phyloP scores from a whole-genome alignment of 2,329 filamentous ascomycete genomes.

The Penicillium sp. region DNA sequence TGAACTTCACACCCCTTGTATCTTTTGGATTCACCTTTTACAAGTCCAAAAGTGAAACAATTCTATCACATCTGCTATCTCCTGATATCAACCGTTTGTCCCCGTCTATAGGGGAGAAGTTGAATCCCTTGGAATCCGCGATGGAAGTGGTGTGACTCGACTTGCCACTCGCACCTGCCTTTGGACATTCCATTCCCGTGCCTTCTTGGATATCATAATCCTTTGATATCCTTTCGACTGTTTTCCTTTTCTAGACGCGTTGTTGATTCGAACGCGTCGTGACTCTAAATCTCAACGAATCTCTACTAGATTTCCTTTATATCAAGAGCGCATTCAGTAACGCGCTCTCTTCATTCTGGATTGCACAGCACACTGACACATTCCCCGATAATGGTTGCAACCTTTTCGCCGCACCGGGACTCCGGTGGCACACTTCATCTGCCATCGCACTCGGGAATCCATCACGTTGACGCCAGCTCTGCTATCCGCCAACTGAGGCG shows the following conservation, averaged over 20 bases:
- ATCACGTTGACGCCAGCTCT: conserved; percentile 77
- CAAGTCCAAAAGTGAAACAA: conserved; percentile 11
- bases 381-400: conserved; percentile 44
- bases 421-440: conserved; percentile 77
- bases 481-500: conserved; percentile 80
- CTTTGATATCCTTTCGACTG: not conserved
- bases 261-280: conserved; percentile 1
- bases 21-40: not conserved
- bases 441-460: conserved; percentile 78
- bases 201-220: not conserved
- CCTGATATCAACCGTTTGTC: too few species aligned
- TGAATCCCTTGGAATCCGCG: conserved; percentile 3
- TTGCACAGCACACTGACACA: conserved; percentile 19
- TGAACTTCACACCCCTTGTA: conserved; percentile 14
- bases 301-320: not conserved
- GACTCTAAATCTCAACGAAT: not conserved
- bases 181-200: conserved; percentile 3
- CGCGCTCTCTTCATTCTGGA: conserved; percentile 16
- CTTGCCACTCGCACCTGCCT: conserved; percentile 4
- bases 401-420: conserved; percentile 50
- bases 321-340: not conserved
- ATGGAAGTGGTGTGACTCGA: conserved; percentile 9
- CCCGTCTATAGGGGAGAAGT: not conserved
- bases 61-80: not conserved
- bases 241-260: not conserved